These are phyloP conservation scores for Geranium brycei DNA, from an alignment of 345 rosid species.

Conservation along the genomic window DNA sequence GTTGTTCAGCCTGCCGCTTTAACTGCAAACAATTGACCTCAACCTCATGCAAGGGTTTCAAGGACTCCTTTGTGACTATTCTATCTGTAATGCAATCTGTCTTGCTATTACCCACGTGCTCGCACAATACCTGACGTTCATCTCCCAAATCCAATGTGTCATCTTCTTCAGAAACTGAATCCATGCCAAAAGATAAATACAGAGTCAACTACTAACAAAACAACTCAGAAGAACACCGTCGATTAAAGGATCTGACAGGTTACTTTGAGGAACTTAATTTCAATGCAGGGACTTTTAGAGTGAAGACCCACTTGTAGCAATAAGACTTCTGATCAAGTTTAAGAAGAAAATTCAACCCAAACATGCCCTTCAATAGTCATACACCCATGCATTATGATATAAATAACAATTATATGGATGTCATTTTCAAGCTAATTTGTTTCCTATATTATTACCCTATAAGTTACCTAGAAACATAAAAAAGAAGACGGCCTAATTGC, in stretches of 20 bases:
- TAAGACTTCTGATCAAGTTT: background rate
- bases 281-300: background rate
- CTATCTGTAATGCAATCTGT: background rate
- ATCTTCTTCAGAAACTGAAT: no score
- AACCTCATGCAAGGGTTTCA: background rate
- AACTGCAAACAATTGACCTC: background rate
- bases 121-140: no score
- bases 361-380: background rate
- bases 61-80: background rate
- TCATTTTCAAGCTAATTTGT: background rate
- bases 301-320: background rate
- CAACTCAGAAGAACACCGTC: no score
- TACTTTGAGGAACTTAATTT: background rate
- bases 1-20: background rate
- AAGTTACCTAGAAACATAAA: background rate
- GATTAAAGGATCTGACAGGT: background rate
- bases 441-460: background rate
- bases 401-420: background rate
- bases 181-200: no score
- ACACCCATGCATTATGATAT: background rate
- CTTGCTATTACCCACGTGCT: no score
- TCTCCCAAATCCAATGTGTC: no score
- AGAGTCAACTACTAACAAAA: no score
- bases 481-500: background rate
- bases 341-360: no score